phyloP scores from a whole-genome alignment of 2,329 filamentous ascomycete genomes.

The Aspergillus aculeatinus region DNA sequence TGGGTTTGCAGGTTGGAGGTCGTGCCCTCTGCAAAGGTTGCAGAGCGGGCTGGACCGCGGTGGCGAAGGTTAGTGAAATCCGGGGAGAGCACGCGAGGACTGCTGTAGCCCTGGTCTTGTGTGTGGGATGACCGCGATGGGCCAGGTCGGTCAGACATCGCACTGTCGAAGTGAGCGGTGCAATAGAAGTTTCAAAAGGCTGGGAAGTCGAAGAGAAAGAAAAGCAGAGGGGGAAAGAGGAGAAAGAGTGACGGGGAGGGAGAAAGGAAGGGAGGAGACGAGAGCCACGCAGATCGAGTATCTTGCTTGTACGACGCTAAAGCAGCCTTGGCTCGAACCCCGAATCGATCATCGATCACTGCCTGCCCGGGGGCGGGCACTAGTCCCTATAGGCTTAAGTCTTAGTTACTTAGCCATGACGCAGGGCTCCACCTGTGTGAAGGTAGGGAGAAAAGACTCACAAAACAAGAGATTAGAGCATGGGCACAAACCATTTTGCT shows the following conservation, averaged over 20 bases:
- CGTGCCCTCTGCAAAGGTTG: conserved; percentile 37
- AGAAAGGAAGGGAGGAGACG: background rate
- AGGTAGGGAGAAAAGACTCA: too few relatives aligned
- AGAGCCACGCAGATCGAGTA: background rate
- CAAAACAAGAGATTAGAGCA: too few relatives aligned
- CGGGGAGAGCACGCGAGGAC: conserved; percentile 14
- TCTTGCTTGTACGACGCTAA: background rate
- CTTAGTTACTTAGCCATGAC: background rate
- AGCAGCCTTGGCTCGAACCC: background rate
- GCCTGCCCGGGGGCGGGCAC: background rate
- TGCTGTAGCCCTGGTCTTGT: conserved; percentile 7
- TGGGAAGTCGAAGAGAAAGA: background rate
- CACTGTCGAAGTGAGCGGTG: background rate
- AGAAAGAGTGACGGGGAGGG: background rate
- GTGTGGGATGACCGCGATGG: conserved; percentile 17
- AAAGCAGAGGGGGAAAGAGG: background rate
- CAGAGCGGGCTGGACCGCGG: conserved; percentile 35
- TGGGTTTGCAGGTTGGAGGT: conserved; percentile 40
- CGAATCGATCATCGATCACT: background rate
- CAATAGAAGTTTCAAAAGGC: background rate
- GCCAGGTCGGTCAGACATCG: conserved; percentile 19
- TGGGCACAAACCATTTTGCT: too few relatives aligned
- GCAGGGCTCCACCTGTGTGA: background rate
- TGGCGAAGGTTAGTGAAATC: conserved; percentile 33
- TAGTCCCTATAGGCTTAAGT: background rate